Base-by-base conservation (phyloP, 1,284 basidiomycete genomes). In the Limonomyces culmigenus region DNA sequence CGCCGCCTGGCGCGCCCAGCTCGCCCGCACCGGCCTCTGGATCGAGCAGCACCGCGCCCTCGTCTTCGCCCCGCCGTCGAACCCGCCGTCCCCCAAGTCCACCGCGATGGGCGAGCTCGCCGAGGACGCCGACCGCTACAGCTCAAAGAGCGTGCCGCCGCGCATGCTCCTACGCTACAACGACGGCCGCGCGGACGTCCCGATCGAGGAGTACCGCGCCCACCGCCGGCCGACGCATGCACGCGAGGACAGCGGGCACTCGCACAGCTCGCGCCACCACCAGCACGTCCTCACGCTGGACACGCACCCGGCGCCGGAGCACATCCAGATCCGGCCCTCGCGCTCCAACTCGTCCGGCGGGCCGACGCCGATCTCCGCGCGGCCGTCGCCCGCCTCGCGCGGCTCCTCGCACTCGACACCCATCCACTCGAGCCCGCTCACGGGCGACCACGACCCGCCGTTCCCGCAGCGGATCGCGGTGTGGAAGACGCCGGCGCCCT, bases 161-260 rank as follows among this genome's bases (percentile, higher is more conserved):
- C 71, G 66, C 44, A 78, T 81, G 73, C 54, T 78, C 41, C 54
- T 81, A 42, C 65, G 66, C 39, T 80, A 71, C 47, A 59, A 56
- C n/a, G 68, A 76, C 47, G 75, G 76, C 4, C 52, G 69, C 32
- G 63, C 63, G 4, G 70, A 75, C 51, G 51, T 73, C 11, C 69
- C 71, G 21, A 71, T 78, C 45, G 21, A 34, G 11, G 23, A 18
- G 19, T 34, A 34, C 33, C 16, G 18, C 19, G 33, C 19, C 13
- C n/a, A n/a, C 23, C 23, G n/a, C 23, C 23, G 23, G 8, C 8
- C n/a, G 8, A 27, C 8, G 23, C 23, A 8, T 27, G 8, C 23
- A n/a, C 23, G 8, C 8, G 23, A 8, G 8, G 23, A 8, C 23
- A n/a, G 8, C 23, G 8, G n/a, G 8, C 8, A 27, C 23, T 8